Conservation (phyloP, 208 protist species). For the Leptomonas pyrrhocoris region DNA sequence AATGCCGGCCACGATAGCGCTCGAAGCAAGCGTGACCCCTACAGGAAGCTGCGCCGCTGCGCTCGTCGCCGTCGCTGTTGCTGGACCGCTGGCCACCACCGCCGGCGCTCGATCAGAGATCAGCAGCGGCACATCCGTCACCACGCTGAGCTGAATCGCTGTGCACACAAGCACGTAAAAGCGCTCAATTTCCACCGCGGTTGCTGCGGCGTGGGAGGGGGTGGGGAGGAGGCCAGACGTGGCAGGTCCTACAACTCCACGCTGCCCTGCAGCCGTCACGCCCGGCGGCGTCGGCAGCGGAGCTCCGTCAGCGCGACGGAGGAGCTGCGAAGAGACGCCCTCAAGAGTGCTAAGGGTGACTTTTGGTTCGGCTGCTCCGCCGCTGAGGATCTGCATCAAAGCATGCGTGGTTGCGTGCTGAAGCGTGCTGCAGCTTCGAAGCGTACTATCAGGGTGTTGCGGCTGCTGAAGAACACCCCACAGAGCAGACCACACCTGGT, state of each 20-base stretch:
- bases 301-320: constrained; percentile 16
- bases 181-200: constrained; percentile 32
- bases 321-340: constrained; percentile 20
- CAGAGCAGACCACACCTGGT: constrained; percentile 25
- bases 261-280: not conserved
- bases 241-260: constrained; percentile 10
- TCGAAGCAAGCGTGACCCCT: constrained; percentile 20
- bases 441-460: not conserved
- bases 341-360: not conserved
- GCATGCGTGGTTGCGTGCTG: constrained; percentile 24
- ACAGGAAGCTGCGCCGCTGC: constrained; percentile 6
- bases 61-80: not conserved
- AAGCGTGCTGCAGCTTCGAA: constrained; percentile 5
- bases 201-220: constrained; percentile 2
- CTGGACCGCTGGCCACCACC: not conserved
- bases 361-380: not conserved
- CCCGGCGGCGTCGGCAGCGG: not conserved
- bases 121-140: constrained; percentile 1
- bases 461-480: constrained; percentile 22
- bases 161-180: constrained; percentile 29
- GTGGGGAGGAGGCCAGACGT: not conserved
- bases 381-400: constrained; percentile 16
- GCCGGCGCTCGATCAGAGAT: not conserved
- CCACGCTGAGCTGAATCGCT: constrained; percentile 19
- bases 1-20: constrained; percentile 28